These are phyloP conservation scores for Exophiala oligosperma DNA, from an alignment of 2,329 filamentous ascomycete genomes.

Conservation along the genomic window DNA sequence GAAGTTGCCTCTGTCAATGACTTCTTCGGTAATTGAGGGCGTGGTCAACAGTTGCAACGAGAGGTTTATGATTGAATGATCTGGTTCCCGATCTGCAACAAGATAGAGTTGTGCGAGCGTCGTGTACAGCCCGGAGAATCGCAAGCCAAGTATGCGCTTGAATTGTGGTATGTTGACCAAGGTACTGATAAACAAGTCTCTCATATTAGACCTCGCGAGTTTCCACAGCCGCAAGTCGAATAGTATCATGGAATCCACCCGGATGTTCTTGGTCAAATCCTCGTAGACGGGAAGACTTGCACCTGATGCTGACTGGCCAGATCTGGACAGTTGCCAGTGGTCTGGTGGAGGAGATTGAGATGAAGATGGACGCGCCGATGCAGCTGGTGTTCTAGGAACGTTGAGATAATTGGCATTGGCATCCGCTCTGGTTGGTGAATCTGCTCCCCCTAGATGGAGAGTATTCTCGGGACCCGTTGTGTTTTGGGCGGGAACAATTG, in stretches of 20 bases:
- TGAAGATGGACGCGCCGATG: constrained; percentile 41
- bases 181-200: constrained; percentile 93
- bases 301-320: constrained; percentile 57
- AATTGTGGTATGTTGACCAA: constrained; percentile 95
- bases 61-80: constrained; percentile 97
- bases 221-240: constrained; percentile 98
- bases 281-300: constrained; percentile 71
- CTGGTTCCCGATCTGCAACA: constrained; percentile 92
- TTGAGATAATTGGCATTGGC: constrained; percentile 54
- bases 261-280: constrained; percentile 83
- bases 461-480: constrained; percentile 11
- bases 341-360: constrained; percentile 32
- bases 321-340: constrained; percentile 22
- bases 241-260: constrained; percentile 89
- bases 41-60: constrained; percentile 96
- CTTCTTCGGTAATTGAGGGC: constrained; percentile 92
- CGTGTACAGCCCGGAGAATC: constrained; percentile 95
- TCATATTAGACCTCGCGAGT: constrained; percentile 83
- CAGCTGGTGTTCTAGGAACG: constrained; percentile 78
- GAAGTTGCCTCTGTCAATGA: constrained; percentile 93
- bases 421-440: constrained; percentile 15
- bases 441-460: constrained; percentile 13
- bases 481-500: constrained; percentile 43
- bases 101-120: constrained; percentile 90
- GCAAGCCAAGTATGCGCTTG: constrained; percentile 86